Percentiles rank a stretch among this genome's conserved stretches.
phyloP scores from a whole-genome alignment of 495 filamentous ascomycete genomes.

The Stereocaulon alpinum region DNA sequence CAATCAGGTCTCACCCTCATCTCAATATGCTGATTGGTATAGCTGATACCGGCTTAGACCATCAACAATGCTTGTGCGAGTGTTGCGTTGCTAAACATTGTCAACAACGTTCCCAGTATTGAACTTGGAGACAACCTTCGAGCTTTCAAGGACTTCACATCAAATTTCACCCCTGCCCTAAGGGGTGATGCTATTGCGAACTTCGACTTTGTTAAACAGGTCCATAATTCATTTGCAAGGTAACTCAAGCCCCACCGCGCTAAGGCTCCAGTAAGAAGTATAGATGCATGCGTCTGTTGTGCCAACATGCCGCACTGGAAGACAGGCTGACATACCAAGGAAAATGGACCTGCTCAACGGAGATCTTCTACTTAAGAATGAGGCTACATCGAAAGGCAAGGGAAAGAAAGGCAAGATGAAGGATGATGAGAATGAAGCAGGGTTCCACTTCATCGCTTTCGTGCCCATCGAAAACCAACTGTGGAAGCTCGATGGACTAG shows the following conservation, averaged over 20 bases:
- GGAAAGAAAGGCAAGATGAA: constrained; percentile 25
- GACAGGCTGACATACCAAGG: constrained; percentile 24
- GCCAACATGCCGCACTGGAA: background rate
- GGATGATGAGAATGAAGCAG: constrained; percentile 39
- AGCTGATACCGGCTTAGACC: constrained; percentile 38
- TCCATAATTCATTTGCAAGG: constrained; percentile 84
- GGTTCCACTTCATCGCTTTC: constrained; percentile 84
- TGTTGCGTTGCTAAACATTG: constrained; percentile 78
- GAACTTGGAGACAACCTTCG: constrained; percentile 55
- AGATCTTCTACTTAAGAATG: constrained; percentile 58
- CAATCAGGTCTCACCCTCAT: constrained; percentile 54
- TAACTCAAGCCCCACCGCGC: constrained; percentile 28
- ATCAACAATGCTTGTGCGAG: constrained; percentile 77
- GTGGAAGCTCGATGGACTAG: constrained; percentile 87
- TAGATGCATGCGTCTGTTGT: background rate
- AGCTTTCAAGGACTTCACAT: constrained; percentile 62
- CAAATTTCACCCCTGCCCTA: constrained; percentile 54
- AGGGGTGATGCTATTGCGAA: constrained; percentile 64
- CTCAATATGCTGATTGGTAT: background rate
- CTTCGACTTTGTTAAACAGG: constrained; percentile 64
- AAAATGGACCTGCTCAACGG: constrained; percentile 71
- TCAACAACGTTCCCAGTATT: constrained; percentile 66
- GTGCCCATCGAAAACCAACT: constrained; percentile 64
- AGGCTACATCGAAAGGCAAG: constrained; percentile 38
- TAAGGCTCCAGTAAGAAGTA: too few species aligned